These are phyloP conservation scores for Sphaerulina populicola DNA, from an alignment of 2,329 filamentous ascomycete species.

Conservation along the genomic window DNA sequence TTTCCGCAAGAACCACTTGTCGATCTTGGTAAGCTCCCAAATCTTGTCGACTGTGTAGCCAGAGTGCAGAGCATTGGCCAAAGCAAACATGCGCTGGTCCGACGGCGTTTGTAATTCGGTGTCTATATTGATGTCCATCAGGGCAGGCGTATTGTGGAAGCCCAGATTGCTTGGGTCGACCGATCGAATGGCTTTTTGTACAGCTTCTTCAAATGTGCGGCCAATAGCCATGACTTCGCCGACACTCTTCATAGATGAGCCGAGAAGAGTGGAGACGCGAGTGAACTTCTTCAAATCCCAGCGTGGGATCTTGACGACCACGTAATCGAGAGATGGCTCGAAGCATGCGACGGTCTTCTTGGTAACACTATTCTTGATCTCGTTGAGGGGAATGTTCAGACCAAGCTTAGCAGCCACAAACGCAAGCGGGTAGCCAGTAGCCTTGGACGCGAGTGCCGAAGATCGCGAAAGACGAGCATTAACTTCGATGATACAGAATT, in stretches of 20 bases:
- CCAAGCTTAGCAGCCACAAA: slow-evolving; percentile 97
- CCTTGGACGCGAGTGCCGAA: slow-evolving; percentile 91
- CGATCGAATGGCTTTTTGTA: slow-evolving; percentile 92
- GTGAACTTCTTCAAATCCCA: slow-evolving; percentile 99
- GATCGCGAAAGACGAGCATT: slow-evolving; percentile 93
- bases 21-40: slow-evolving; percentile 96
- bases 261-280: slow-evolving; percentile 86
- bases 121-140: slow-evolving; percentile 95
- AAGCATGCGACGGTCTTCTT: slow-evolving; percentile 96
- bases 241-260: slow-evolving; percentile 99
- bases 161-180: slow-evolving; percentile 94
- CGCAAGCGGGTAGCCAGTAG: slow-evolving; percentile 88
- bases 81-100: slow-evolving; percentile 92
- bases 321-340: slow-evolving; percentile 94
- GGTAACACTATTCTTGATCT: slow-evolving; percentile 93
- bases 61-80: slow-evolving; percentile 92
- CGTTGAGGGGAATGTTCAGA: slow-evolving; percentile 87
- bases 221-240: slow-evolving; percentile 99
- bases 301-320: slow-evolving; percentile 95
- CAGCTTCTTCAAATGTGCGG: slow-evolving; percentile 92
- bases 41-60: slow-evolving; percentile 95
- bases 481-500: slow-evolving; percentile 99
- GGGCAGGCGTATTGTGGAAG: slow-evolving; percentile 77
- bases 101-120: slow-evolving; percentile 94
- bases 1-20: slow-evolving; percentile 94